Evolutionary conservation across 139 green algal genomes (phyloP).

Genomic region (Chlorella sp.): DNA sequence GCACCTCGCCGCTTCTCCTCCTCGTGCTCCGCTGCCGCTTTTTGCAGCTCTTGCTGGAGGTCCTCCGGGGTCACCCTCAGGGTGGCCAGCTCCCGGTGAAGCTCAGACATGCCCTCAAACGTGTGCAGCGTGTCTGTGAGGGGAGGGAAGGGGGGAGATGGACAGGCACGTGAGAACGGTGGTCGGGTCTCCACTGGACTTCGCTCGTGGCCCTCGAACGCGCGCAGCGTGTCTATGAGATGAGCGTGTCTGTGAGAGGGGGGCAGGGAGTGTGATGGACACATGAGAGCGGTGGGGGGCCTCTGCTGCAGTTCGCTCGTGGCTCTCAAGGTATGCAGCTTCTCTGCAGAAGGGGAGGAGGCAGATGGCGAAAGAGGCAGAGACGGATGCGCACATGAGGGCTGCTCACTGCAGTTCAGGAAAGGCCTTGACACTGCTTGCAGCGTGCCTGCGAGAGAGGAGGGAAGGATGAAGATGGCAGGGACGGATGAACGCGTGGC

Average conservation of each 20-base stretch:
- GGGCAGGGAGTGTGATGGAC: too few relatives aligned
- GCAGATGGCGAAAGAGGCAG: neutral
- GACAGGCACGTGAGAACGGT: too few relatives aligned
- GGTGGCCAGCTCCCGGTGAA: conserved; percentile 38
- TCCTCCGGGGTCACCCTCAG: conserved; percentile 39
- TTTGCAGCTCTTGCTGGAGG: conserved; percentile 7
- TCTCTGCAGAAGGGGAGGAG: neutral
- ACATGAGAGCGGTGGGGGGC: conserved; percentile 20
- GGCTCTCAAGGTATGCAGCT: neutral
- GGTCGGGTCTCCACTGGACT: conserved; percentile 25
- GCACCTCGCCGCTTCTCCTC: neutral
- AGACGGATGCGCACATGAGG: neutral
- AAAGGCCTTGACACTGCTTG: neutral
- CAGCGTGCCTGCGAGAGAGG: neutral
- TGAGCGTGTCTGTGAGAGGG: too few relatives aligned
- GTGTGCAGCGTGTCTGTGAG: neutral
- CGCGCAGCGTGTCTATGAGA: neutral
- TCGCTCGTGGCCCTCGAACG: neutral
- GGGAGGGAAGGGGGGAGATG: too few relatives aligned
- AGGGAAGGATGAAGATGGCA: neutral
- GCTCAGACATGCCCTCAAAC: neutral
- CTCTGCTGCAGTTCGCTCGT: conserved; percentile 25
- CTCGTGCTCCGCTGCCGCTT: neutral
- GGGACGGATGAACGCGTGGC: neutral
- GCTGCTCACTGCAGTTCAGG: too few relatives aligned